Percentiles rank a stretch among this genome's conserved stretches.
Evolutionary conservation across 441 rosid species (phyloP).

Genomic region (Erodium texanum): DNA sequence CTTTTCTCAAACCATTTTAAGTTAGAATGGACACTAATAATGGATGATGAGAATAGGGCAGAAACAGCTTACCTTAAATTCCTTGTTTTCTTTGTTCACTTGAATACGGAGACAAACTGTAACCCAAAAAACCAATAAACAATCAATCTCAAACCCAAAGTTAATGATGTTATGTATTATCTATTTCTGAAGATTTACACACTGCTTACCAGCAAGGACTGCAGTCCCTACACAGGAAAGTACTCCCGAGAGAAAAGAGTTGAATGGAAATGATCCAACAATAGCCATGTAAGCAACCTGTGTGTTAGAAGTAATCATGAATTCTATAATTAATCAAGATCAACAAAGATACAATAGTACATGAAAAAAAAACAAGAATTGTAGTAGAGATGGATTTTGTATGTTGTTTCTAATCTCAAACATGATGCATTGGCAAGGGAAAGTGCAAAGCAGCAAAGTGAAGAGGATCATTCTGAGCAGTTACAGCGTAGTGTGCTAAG

Average conservation of each 20-base stretch:
- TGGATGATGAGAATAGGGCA: not conserved
- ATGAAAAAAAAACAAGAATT: too few relatives aligned
- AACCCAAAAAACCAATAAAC: constrained; percentile 7
- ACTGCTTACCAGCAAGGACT: constrained; percentile 78
- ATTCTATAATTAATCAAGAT: not conserved
- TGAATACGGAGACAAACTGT: constrained; percentile 94
- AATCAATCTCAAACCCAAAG: constrained; percentile 12
- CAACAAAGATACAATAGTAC: not conserved
- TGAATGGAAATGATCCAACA: constrained; percentile 94
- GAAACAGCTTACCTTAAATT: constrained; percentile 59
- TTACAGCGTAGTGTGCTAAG: not conserved
- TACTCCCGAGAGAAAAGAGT: constrained; percentile 85
- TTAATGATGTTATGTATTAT: not conserved
- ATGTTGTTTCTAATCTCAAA: not conserved
- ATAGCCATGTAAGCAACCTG: constrained; percentile 87
- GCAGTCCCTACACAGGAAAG: constrained; percentile 91
- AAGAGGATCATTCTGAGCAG: not conserved
- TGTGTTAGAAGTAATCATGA: constrained; percentile 15
- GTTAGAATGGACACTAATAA: not conserved
- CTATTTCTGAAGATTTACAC: not conserved
- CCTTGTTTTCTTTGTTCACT: constrained; percentile 97
- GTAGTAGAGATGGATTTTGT: not conserved
- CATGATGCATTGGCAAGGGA: not conserved
- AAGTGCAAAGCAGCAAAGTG: too few relatives aligned
- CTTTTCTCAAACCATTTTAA: constrained; percentile 1